Evolutionary conservation across 2,329 filamentous ascomycete genomes (phyloP), one percentile per base, ranked within the genome.

Genomic region (Colletotrichum costaricense): DNA sequence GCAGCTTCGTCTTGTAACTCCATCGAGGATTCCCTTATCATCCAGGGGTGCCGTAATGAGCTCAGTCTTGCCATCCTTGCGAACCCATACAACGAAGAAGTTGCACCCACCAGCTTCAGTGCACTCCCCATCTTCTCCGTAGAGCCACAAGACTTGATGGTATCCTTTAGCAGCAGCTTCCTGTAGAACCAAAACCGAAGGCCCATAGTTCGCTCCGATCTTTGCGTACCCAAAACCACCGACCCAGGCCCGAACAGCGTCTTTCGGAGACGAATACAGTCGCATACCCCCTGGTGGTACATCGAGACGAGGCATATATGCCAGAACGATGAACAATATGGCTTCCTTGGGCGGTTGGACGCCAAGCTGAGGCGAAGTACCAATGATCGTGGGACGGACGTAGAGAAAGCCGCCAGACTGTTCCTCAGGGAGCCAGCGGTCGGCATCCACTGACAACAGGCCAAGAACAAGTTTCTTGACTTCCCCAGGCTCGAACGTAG

Each of bases 131-230:
- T 96, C 88, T 54, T 90, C 83, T 1, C 95, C 95, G 79, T 97
- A 97, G 63, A 98, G 88, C 95, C 95, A 98, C n/a, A 98, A 89
- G 69, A 98, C 93, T 87, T 98, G 96, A 80, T 96, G 90, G 83
- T 91, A 98, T 0, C 96, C 95, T 52, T 89, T 85, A 9, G 85
- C 86, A 69, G 91, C 86, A 4, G 95, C 95, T 82, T 95, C 93
- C 24, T 88, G 88, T 60, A 95, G 95, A 4, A 94, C 94, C 67
- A 94, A 87, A 66, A 98, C 88, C 24, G 90, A 92, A 24, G 95
- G 95, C 0, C 95, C 95, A 82, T 98, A 98, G 87, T 98, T 98
- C 74, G 95, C 95, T 67, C 95, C 95, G 38, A 98, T 90, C 85
- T 98, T 98, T 73, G 95, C 95, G 80, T 93, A 95, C 0, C 95